phyloP scores from a whole-genome alignment of 148 eudicot genomes.

The Salicornia ramosissima region DNA sequence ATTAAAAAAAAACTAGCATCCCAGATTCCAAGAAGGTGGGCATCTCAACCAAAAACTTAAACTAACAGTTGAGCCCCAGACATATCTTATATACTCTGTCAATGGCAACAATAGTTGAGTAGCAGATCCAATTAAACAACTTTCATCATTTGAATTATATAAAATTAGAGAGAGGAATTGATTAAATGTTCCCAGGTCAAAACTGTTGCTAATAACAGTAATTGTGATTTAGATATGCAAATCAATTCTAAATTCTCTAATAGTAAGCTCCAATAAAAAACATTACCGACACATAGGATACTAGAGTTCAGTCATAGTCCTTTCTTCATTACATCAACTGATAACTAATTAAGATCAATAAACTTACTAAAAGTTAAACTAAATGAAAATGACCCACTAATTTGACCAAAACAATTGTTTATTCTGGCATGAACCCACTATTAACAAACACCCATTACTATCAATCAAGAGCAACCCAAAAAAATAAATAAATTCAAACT shows the following conservation, averaged over 20 bases:
- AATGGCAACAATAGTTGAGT: conserved; percentile 7
- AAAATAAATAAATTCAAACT: conserved; percentile 7
- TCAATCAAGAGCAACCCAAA: background rate
- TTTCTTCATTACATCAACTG: background rate
- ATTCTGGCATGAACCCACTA: background rate
- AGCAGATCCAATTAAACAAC: conserved; percentile 24
- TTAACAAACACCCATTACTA: background rate
- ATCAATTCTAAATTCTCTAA: background rate
- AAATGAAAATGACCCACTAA: background rate
- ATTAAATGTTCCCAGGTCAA: background rate
- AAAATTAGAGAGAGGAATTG: background rate
- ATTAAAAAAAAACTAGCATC: background rate
- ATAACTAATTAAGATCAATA: conserved; percentile 11
- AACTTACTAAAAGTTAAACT: background rate
- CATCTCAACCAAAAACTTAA: too few species aligned
- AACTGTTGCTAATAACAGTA: conserved; percentile 9
- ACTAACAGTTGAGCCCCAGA: too few species aligned
- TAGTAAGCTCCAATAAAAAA: background rate
- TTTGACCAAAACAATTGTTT: background rate
- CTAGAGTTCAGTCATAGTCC: background rate
- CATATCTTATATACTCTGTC: too few species aligned
- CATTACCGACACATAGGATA: conserved; percentile 1
- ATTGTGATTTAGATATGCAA: conserved; percentile 7
- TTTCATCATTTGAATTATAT: background rate
- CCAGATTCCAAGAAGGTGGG: background rate